Base-by-base conservation (phyloP, 805 yeast species). In the Candida ortonii region DNA sequence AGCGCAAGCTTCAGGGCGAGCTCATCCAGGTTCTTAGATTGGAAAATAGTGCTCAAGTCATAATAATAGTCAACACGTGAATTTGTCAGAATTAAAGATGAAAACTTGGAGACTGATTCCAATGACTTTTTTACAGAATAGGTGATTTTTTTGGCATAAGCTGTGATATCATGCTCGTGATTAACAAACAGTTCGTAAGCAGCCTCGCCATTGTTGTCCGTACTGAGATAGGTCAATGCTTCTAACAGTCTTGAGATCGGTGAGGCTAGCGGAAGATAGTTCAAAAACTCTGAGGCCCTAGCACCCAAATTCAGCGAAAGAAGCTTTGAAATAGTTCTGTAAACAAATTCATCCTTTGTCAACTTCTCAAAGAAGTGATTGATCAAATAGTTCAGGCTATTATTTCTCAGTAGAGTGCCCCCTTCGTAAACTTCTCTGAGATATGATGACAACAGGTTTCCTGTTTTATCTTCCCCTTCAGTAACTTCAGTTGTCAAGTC, bases 11-110 rank as follows among this genome's bases (percentile, higher is more conserved):
- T 52, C 21, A 68, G 51, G 0, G 76, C 71, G 11, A 52, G 43
- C 11, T 47, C 39, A 36, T 59, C 62, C 4, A 47, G 41, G 3
- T 50, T 47, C 18, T 49, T 43, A 15, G 59, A 50, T 25, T 60
- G 54, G 43, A 68, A 69, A 26, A 70, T 22, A 4, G 55, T 46
- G 7, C 73, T 49, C 22, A 68, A 41, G 22, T 63, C 65, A 29
- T 59, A 54, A 44, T 58, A 67, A 41, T 62, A 71, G 29, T 57
- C 61, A 11, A 61, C 48, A 22, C 58, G 38, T 5, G 66, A 55
- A 6, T 58, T 52, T 27, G 61, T 56, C 14, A 65, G 43, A 7
- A 53, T 41, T 13, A 47, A 24, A n/a, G 31, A 49, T 33, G 43
- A 28, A 7, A 33, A 43, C 16, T 33, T 30, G 22, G 38, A 39